Evolutionary conservation across 108 stramenopile genomes (phyloP), one percentile per base, ranked within the genome.

Genomic region (Nitzschia sp.): DNA sequence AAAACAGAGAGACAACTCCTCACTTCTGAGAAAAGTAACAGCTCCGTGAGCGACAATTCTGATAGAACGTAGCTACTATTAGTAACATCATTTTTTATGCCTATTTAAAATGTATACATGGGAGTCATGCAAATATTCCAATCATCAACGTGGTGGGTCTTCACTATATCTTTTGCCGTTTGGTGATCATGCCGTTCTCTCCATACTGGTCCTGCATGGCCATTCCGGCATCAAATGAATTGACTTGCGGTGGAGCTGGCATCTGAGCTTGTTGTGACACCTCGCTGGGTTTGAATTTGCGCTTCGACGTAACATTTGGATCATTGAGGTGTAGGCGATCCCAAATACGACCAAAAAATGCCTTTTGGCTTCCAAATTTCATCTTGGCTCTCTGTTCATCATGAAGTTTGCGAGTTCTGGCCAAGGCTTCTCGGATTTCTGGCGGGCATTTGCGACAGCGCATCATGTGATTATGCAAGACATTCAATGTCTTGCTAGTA

Each of bases 301-400:
- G 58, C 59, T 75, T 75, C 27, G 45, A n/a, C 1, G 50, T 48
- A 17, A 75, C 69, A 16, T 66, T 53, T 2, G 60, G 57, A 57
- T 72, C 66, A 26, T 84, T 83, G 17, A 78, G 71, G 52, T 92
- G 91, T 16, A 92, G 65, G 8, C 91, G 80, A 33, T 78, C 75
- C 91, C 91, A 92, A 50, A 92, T 86, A 26, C 81, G 73, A 23
- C 84, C 85, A 64, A 92, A 92, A 69, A 92, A 92, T 25, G 91
- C 88, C 66, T 92, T 92, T 65, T 92, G 91, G 36, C 77, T 79
- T 25, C 91, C 91, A 71, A 89, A 92, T 53, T 89, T 92, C 88
- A 88, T 88, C 25, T 88, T 88, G 17, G 81, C 72, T 4, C 91
- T 78, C 72, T 92, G 83, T 17, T 82, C 85, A 33, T 92, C 88